Base-by-base conservation (phyloP, 2,329 filamentous ascomycete species). In the Fusarium metavorans region DNA sequence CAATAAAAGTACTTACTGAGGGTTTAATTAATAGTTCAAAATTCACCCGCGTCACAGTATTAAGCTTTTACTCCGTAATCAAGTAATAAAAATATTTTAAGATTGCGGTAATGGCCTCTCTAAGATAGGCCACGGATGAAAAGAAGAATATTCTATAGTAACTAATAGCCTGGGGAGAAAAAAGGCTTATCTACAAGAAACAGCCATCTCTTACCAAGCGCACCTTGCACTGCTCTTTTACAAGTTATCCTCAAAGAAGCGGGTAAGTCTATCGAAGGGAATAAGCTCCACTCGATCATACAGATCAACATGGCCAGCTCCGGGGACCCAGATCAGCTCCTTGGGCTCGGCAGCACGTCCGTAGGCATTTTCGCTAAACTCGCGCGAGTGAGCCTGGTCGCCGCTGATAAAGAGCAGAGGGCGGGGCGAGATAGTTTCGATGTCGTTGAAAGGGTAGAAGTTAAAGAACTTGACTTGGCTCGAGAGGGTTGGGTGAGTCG, bases 281-380 rank as follows among this genome's bases (percentile, higher is more conserved):
- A 83, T 83, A 18, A 83, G 77, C 4, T 80, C 80, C 2, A 79
- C 75, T 2, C 81, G 81, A 68, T 84, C 82, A 39, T 84, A 84
- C 5, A 84, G 74, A 45, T 83, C 82, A 3, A 81, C 81, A 56
- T 84, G 82, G 3, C 81, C 80, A 10, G 81, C 79, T 2, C 79
- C 75, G 0, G 78, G 56, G 0, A 84, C 66, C 80, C 79, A 82
- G 8, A 80, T 9, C 56, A 84, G 39, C 70, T 84, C 82, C 74
- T 83, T 84, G 9, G 82, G 83, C 66, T 84, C 80, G 18, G n/a
- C 79, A 57, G 73, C 79, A 35, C 43, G 68, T 1, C 54, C 62
- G 48, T 78, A 80, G 2, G 79, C 80, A 32, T 78, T 67, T 56
- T 78, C 69, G n/a, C 77, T 81, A 60, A 79, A 80, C 67, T 80